Evolutionary conservation across 2,329 filamentous ascomycete genomes (phyloP).

Genomic region (Aurifilum marmelostoma): DNA sequence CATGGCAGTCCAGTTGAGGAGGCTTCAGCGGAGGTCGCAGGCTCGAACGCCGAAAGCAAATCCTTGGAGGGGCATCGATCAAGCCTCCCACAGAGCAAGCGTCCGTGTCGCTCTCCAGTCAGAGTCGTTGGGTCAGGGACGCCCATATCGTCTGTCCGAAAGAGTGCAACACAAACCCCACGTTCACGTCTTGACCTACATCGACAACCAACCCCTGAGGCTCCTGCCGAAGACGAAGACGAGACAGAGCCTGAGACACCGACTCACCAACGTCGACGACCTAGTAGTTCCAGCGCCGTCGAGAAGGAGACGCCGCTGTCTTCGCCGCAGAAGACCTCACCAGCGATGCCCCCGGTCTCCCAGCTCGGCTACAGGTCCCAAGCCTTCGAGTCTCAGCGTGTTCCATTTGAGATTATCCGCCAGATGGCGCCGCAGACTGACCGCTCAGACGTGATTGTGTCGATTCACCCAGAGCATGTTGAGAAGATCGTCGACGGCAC

Average conservation of each 20-base stretch:
- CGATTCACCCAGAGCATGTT: slow-evolving; percentile 52
- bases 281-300: slow-evolving; percentile 22
- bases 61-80: neutral
- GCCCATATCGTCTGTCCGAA: neutral
- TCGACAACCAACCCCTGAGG: slow-evolving; percentile 16
- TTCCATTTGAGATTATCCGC: slow-evolving; percentile 53
- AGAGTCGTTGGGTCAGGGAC: neutral
- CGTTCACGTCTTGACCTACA: slow-evolving; percentile 2
- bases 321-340: slow-evolving; percentile 31
- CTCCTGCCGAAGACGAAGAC: slow-evolving; percentile 16
- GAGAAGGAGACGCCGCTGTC: slow-evolving; percentile 31
- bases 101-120: neutral
- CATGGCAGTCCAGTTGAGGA: neutral
- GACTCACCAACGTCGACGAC: slow-evolving; percentile 16
- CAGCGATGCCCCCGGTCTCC: slow-evolving; percentile 29
- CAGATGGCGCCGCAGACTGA: slow-evolving; percentile 52
- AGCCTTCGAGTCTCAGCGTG: slow-evolving; percentile 52
- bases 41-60: too few relatives aligned
- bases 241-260: slow-evolving; percentile 28
- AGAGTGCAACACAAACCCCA: neutral
- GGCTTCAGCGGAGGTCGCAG: neutral
- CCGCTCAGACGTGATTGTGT: slow-evolving; percentile 58
- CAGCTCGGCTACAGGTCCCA: slow-evolving; percentile 40
- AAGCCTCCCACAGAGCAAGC: neutral
- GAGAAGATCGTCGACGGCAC: slow-evolving; percentile 51